Conservation (phyloP, 148 eudicot species). For the Chenopodium quinoa region DNA sequence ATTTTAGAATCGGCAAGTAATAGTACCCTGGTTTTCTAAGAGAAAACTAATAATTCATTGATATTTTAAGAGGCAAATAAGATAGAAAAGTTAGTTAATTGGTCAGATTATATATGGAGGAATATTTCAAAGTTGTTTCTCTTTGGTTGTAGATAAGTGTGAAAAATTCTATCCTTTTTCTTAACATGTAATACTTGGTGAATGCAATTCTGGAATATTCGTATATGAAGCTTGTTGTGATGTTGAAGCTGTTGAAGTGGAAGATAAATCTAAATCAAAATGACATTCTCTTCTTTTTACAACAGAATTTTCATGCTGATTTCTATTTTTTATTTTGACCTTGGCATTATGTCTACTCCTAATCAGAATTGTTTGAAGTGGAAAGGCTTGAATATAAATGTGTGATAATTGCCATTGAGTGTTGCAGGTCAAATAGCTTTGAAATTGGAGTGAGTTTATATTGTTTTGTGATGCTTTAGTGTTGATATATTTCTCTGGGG, state of each 20-base stretch:
- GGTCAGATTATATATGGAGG: not conserved
- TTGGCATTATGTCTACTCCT: not conserved
- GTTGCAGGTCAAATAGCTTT: not conserved
- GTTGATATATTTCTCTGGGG: not conserved
- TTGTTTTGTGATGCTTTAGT: slow-evolving; percentile 9
- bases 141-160: not conserved
- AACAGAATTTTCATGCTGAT: not conserved
- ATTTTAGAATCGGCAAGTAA: no score
- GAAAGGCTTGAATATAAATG: not conserved
- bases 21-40: not conserved
- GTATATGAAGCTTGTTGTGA: not conserved
- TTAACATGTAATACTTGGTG: not conserved
- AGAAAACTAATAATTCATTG: not conserved
- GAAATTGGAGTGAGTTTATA: not conserved
- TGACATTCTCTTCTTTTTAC: not conserved
- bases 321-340: not conserved
- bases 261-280: not conserved
- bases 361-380: not conserved
- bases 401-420: slow-evolving; percentile 1
- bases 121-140: not conserved
- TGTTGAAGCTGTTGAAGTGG: not conserved
- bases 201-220: not conserved
- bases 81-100: not conserved
- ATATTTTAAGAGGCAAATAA: not conserved
- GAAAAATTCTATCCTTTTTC: not conserved